Base-by-base conservation (phyloP, 805 yeast species). In the Zygosaccharomyces rouxii region DNA sequence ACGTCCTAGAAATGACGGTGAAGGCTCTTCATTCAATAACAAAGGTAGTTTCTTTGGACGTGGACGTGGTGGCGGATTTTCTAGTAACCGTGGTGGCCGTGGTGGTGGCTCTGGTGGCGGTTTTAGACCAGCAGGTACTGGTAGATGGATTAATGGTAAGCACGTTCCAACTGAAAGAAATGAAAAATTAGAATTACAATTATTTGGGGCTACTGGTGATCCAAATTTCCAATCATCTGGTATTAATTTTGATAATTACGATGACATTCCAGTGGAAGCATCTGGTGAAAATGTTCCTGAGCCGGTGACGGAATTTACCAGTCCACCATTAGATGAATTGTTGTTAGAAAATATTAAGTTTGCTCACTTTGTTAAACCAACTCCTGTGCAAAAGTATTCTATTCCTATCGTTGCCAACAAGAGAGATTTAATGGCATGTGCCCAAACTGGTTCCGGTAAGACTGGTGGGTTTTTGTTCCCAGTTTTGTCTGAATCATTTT, bases 391-490 rank as follows among this genome's bases (percentile, higher is more conserved):
- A 71, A 89, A 89, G 73, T 88, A 88, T 77, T 89, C 96, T 39
- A 85, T 89, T 55, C 96, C 96, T 58, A 88, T 89, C 56, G 92
- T 89, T 57, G 88, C 92, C 51, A 81, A 76, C 52, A 89, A 90
- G 63, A 81, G 96, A 73, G 96, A 88, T 72, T 79, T 88, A 73
- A 89, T 88, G 96, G 96, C 96, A 31, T 89, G 96, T 80, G 96
- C 96, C 51, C 96, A 89, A 77, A 88, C 96, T 59, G 96, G 96
- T 84, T 90, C 98, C 51, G 99, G 99, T 81, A 94, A 94, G 77
- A 94, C 99, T 67, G 99, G 98, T 79, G 99, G 99, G 58, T 94
- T 94, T 80, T 77, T 94, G 68, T 94, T 94, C 86, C 99, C 99
- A 55, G 96, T 94, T 48, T 78, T 94, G 61, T 86, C 96, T 42